Conservation (phyloP, 129 eudicot species). For the Escallonia rubra region DNA sequence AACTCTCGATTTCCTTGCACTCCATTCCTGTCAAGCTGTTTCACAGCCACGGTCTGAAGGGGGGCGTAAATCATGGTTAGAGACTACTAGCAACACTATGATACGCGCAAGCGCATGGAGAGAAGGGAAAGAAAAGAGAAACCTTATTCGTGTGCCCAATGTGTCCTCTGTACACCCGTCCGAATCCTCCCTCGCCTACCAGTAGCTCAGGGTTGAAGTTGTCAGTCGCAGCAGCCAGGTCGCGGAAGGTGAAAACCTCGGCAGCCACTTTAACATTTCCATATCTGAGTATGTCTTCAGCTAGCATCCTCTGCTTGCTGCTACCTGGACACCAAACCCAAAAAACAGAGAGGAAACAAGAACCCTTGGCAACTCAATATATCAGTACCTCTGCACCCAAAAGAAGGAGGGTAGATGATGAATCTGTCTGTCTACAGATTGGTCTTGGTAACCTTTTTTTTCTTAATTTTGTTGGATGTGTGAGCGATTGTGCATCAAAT, state of each 20-base stretch:
- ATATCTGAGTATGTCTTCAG: slow-evolving; percentile 48
- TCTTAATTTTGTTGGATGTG: no score
- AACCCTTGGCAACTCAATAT: background rate
- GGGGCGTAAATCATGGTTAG: slow-evolving; percentile 3
- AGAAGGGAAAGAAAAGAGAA: slow-evolving; percentile 15
- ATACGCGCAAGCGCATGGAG: background rate
- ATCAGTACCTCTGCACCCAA: background rate
- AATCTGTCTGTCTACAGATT: no score
- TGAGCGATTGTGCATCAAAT: no score
- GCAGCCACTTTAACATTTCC: slow-evolving; percentile 33
- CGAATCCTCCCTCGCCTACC: slow-evolving; percentile 77
- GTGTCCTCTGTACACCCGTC: slow-evolving; percentile 73
- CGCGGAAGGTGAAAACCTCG: slow-evolving; percentile 56
- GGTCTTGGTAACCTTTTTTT: no score
- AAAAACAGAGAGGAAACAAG: background rate
- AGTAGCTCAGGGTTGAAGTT: slow-evolving; percentile 63
- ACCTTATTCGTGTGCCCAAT: slow-evolving; percentile 46
- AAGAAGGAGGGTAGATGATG: no score
- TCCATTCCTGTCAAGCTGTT: slow-evolving; percentile 66
- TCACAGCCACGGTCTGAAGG: slow-evolving; percentile 50
- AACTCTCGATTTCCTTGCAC: slow-evolving; percentile 61
- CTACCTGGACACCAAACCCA: slow-evolving; percentile 23
- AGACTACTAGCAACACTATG: no score
- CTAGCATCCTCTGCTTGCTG: slow-evolving; percentile 44
- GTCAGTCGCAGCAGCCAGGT: slow-evolving; percentile 61